Conservation (phyloP, 768 basidiomycete species). For the Epithele typhae region DNA sequence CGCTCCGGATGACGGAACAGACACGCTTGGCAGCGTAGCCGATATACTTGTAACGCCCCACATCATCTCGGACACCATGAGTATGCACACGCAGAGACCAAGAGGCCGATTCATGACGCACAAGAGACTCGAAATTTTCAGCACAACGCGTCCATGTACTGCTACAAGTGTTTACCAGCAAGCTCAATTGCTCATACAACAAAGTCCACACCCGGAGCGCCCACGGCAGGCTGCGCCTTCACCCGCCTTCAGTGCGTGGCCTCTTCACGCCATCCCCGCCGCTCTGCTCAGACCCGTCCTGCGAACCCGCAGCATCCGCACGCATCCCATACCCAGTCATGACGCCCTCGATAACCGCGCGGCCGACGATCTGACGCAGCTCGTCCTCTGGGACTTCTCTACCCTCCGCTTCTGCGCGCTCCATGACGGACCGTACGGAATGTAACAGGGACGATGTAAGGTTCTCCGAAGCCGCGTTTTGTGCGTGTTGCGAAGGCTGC, state of each 20-base stretch:
- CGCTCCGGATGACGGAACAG: too few relatives aligned
- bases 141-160: too few relatives aligned
- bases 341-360: constrained; percentile 65
- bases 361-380: constrained; percentile 55
- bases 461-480: constrained; percentile 64
- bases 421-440: constrained; percentile 65
- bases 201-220: too few relatives aligned
- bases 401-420: constrained; percentile 50
- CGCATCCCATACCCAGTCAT: constrained; percentile 55
- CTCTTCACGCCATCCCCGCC: constrained; percentile 21
- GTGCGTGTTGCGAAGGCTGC: constrained; percentile 58
- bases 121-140: too few relatives aligned
- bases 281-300: constrained; percentile 5
- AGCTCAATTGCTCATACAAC: too few relatives aligned
- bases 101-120: too few relatives aligned
- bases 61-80: too few relatives aligned
- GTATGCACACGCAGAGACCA: too few relatives aligned
- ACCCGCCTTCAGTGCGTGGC: constrained; percentile 24
- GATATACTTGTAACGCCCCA: too few relatives aligned
- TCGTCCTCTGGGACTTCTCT: constrained; percentile 59
- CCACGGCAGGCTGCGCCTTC: not conserved
- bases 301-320: constrained; percentile 13
- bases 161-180: too few relatives aligned
- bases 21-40: too few relatives aligned
- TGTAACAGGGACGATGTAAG: constrained; percentile 65